Base-by-base conservation (phyloP, 352 stramenopile genomes). In the Peronospora farinosa region DNA sequence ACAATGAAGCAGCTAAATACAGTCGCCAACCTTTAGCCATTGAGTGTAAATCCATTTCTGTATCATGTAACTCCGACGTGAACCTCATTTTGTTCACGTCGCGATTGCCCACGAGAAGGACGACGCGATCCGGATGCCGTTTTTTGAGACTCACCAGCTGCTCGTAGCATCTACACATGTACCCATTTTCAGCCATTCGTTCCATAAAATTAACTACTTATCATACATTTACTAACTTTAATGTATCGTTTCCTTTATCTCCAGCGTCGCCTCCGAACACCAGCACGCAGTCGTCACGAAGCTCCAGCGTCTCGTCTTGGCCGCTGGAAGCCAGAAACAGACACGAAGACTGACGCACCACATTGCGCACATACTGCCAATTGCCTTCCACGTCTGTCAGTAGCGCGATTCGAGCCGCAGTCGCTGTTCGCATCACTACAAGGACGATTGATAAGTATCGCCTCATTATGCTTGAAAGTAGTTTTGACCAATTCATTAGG, bases 71-170 rank as follows among this genome's bases (percentile, higher is more conserved):
- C 57, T 96, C 88, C 1, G 77, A 84, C 8, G 78, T 88, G 23
- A 96, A 72, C 23, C 88, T 65, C 51, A 97, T 84, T 61, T 97
- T 97, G 70, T 97, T 97, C 42, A 96, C 75, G 67, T 97, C 91
- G 42, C 91, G 85, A 56, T 97, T 97, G 10, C 91, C 91, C 33
- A 94, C 91, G 39, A 97, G 77, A 39, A 97, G 66, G 63, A 95
- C 79, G 11, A 97, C 89, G 40, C 84, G 85, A 27, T 93, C 72
- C 0, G 84, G 87, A 61, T 97, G 79, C 25, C 72, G 60, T 49
- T 84, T 72, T 66, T 96, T 96, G 7, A 97, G 69, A 2, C 64
- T 68, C 35, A 96, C 69, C 21, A 97, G 73, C 54, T 90, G 64
- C 37, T 81, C 72, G 35, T 90, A 91, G 60, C 79, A 90, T 40